Evolutionary conservation across 495 filamentous ascomycete genomes (phyloP), one percentile per base, ranked within the genome.

Genomic region (Hyphodiscus hymeniophilus): DNA sequence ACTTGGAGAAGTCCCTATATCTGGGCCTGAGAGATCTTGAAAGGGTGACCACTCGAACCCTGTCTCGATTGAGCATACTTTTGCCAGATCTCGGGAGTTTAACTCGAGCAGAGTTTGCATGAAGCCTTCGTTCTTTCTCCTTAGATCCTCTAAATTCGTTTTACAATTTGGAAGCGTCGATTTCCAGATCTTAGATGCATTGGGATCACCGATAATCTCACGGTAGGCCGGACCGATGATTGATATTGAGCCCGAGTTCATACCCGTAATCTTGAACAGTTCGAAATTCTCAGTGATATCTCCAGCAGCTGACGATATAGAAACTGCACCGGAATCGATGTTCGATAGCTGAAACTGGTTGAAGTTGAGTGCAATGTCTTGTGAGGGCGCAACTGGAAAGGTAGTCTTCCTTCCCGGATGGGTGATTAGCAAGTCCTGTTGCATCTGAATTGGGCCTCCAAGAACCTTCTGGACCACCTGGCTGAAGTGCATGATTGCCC

Each of bases 71-170:
- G 47, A 3, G 17, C 16, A 20, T 22, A 23, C 21, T 35, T 38
- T 50, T 2, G 38, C 18, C 22, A 50, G 23, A 20, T 42, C 38
- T 21, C 38, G 22, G 23, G 26, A 26, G 22, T 50, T 30, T 10
- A 50, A 22, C 17, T 28, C 39, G 24, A 50, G 47, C 7, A 50
- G 32, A 18, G 11, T 26, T 8, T 13, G 18, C 18, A 50, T 42
- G 39, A 50, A 50, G 24, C 18, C 30, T 23, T 50, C 47, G 21
- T 50, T 50, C 34, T 50, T 20, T 36, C 33, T 17, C 17, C 47
- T 20, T 20, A 50, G 39, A 3, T 3, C 42, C 15, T n/a, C 22
- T 8, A 26, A 20, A 16, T 50, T 38, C 33, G 28, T 23, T 4
- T 42, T 17, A 22, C 47, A 35, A 10, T 36, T 30, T 36, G 21